Evolutionary conservation across 2,329 filamentous ascomycete species (phyloP), one percentile per base, ranked within the genome.

Genomic region (Albophoma yamanashiensis): DNA sequence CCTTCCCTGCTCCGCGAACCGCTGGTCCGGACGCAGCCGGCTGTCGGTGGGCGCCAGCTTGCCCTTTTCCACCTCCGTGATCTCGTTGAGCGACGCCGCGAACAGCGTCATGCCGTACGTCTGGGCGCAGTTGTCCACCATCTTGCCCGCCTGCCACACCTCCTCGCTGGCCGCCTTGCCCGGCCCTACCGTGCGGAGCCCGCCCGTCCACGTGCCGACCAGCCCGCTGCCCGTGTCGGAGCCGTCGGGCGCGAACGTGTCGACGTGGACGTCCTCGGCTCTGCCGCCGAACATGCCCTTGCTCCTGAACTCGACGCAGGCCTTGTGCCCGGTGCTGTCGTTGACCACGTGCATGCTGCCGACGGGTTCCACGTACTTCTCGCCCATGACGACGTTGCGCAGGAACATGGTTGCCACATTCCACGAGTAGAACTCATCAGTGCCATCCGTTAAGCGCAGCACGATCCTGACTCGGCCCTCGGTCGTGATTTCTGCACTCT

Each of bases 221-320:
- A 97, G 77, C 20, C 89, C 86, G 14, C 88, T 78, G 0, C 89
- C 82, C 0, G 89, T 82, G 25, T 85, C 79, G 31, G 77, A 74
- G 47, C 91, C 91, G 59, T 88, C 80, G 0, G 81, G 74, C 61
- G 88, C 86, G 65, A 87, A 88, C 1, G 87, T 82, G 67, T 92
- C 87, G 8, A 93, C 88, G 42, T 83, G 80, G 12, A 97, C 89
- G 63, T 99, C 94, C 73, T 99, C 94, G 63, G 89, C 89, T 60
- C 94, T 86, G 17, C 94, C 94, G 39, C 93, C 92, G 76, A 97
- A 99, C 91, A 99, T 96, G 65, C 94, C 93, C 70, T 94, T 95
- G 59, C 88, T 85, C 71, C 94, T 95, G 78, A 99, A 99, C 60
- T 93, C 92, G 55, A 91, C 85, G n/a, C 88, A 81, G 1, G 92